These are phyloP conservation scores for Tothia fuscella DNA, from an alignment of 2,329 filamentous ascomycete species.

Conservation along the genomic window DNA sequence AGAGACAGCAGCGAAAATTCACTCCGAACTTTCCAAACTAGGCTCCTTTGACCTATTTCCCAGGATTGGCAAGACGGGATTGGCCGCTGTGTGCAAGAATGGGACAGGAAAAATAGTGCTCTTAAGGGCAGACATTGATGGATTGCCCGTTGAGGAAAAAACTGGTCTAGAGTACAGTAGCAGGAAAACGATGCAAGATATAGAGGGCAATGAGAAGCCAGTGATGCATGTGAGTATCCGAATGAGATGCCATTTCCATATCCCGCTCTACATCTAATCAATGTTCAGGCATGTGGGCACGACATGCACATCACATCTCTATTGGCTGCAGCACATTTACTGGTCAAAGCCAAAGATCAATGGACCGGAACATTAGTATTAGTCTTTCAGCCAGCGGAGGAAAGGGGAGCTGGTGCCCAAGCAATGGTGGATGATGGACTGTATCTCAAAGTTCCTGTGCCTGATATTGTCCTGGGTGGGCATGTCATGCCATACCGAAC, in stretches of 20 bases:
- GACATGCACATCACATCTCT: constrained; percentile 52
- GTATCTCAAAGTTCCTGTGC: constrained; percentile 42
- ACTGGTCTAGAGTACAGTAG: constrained; percentile 46
- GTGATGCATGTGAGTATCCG: constrained; percentile 43
- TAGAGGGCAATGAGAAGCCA: constrained; percentile 37
- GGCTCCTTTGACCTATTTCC: constrained; percentile 33
- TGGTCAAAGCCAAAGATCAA: constrained; percentile 30
- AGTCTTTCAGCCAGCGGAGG: constrained; percentile 57
- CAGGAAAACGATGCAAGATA: constrained; percentile 30
- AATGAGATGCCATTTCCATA: background rate
- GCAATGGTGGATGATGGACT: constrained; percentile 50
- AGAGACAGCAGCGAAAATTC: constrained; percentile 38
- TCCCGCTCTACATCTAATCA: background rate
- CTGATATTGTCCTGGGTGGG: constrained; percentile 44
- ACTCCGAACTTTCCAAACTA: constrained; percentile 25
- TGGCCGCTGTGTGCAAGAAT: constrained; percentile 45
- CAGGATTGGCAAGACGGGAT: constrained; percentile 46
- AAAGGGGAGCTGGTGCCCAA: constrained; percentile 49
- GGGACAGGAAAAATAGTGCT: constrained; percentile 44
- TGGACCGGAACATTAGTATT: constrained; percentile 55
- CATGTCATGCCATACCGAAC: constrained; percentile 41
- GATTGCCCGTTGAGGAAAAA: constrained; percentile 43
- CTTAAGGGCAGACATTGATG: constrained; percentile 52
- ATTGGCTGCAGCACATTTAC: constrained; percentile 41
- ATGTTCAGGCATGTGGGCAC: constrained; percentile 45